phyloP scores from a whole-genome alignment of 2,329 filamentous ascomycete species.

The Balansia obtecta region DNA sequence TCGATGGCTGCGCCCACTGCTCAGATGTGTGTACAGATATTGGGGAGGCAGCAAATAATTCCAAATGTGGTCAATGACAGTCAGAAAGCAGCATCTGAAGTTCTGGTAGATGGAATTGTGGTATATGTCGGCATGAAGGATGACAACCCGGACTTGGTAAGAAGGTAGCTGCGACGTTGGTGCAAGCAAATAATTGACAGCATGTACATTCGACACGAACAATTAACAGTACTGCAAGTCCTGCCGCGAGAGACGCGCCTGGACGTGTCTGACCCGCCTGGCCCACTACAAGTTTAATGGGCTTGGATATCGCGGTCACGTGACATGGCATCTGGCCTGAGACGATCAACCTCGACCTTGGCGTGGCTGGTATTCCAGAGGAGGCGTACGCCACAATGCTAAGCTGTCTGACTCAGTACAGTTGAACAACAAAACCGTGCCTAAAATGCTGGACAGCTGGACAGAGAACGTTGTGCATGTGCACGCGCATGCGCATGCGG shows the following conservation, averaged over 20 bases:
- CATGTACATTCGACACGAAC: not conserved
- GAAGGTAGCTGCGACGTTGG: not conserved
- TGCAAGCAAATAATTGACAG: not conserved
- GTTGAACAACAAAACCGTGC: not conserved
- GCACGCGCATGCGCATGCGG: not conserved
- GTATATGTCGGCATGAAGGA: not conserved
- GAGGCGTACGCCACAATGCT: too few relatives aligned
- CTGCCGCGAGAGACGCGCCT: constrained; percentile 18
- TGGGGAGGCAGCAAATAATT: not conserved
- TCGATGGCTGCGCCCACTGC: not conserved
- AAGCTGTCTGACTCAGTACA: too few relatives aligned
- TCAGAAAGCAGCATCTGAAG: not conserved
- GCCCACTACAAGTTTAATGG: constrained; percentile 16
- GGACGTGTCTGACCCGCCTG: constrained; percentile 24
- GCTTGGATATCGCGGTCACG: constrained; percentile 12
- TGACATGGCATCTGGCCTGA: constrained; percentile 14
- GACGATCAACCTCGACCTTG: too few relatives aligned
- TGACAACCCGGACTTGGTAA: not conserved
- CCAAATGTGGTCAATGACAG: not conserved
- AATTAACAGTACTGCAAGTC: not conserved
- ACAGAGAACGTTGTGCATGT: not conserved
- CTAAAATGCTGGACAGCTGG: not conserved
- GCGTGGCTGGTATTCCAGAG: too few relatives aligned
- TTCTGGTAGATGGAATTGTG: not conserved
- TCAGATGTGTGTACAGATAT: not conserved